phyloP scores from a whole-genome alignment of 768 basidiomycete species.

The Lactarius sanguifluus region DNA sequence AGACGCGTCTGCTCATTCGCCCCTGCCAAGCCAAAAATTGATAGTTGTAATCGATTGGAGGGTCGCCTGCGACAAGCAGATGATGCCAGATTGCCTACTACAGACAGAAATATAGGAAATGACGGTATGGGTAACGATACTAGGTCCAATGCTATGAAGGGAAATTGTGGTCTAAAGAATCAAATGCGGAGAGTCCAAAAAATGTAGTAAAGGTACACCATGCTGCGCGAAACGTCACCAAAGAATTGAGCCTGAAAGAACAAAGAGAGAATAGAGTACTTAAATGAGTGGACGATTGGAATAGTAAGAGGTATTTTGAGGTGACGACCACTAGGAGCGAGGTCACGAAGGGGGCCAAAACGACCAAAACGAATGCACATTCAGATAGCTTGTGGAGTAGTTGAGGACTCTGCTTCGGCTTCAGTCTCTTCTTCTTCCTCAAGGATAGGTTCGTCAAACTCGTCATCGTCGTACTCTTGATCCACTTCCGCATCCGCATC shows the following conservation, averaged over 20 bases:
- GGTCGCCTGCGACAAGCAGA: conserved; percentile 25
- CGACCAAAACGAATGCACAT: background rate
- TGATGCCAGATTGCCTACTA: conserved; percentile 25
- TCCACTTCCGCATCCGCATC: conserved; percentile 44
- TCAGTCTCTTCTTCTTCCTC: conserved; percentile 61
- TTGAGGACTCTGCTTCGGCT: conserved; percentile 6
- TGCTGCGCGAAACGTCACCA: conserved; percentile 12
- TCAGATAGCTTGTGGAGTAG: conserved; percentile 7
- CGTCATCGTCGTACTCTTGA: conserved; percentile 59
- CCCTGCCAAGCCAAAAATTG: background rate
- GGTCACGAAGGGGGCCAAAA: background rate
- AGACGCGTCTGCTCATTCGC: background rate
- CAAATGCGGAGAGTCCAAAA: conserved; percentile 19
- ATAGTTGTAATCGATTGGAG: conserved; percentile 5
- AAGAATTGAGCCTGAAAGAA: conserved; percentile 15
- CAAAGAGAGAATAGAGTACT: conserved; percentile 8
- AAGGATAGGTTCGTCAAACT: conserved; percentile 62
- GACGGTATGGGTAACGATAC: conserved; percentile 24
- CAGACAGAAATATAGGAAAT: conserved; percentile 26
- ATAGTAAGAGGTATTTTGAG: background rate
- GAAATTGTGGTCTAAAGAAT: conserved; percentile 17
- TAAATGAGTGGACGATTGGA: conserved; percentile 8
- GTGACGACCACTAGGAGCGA: conserved; percentile 1
- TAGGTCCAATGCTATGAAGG: conserved; percentile 24
- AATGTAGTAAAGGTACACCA: conserved; percentile 26